Conservation (phyloP, 192 early-diverging fungal genomes). For the Diversispora epigaea region DNA sequence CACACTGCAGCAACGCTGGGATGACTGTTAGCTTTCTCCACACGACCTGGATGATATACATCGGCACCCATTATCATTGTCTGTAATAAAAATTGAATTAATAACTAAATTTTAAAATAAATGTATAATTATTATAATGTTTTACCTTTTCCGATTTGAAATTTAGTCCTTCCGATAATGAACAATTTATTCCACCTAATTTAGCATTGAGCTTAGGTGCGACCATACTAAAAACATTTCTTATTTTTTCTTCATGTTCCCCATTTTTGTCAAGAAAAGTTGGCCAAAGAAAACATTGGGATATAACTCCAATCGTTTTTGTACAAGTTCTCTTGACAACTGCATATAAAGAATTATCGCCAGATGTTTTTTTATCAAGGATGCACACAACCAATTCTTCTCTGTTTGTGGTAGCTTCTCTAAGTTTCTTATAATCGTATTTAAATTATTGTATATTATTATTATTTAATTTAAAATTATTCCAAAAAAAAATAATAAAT, state of each 20-base stretch:
- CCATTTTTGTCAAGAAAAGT: slow-evolving; percentile 41
- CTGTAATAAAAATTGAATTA: not conserved
- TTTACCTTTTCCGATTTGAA: too few relatives aligned
- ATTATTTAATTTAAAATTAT: too few relatives aligned
- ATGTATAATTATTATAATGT: too few relatives aligned
- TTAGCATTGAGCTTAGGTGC: slow-evolving; percentile 35
- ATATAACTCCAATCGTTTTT: not conserved
- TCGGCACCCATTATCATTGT: not conserved
- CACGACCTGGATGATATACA: not conserved
- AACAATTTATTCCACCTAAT: too few relatives aligned
- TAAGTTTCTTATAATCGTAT: not conserved
- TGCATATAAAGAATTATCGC: not conserved
- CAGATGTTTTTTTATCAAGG: slow-evolving; percentile 55
- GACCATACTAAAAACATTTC: slow-evolving; percentile 57
- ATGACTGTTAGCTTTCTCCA: not conserved
- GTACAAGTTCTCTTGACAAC: not conserved
- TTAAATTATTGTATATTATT: too few relatives aligned
- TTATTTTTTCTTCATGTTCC: too few relatives aligned
- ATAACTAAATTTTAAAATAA: not conserved
- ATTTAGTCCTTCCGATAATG: too few relatives aligned
- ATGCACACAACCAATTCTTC: not conserved
- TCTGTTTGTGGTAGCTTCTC: not conserved
- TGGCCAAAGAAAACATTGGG: slow-evolving; percentile 39
- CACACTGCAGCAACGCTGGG: not conserved
- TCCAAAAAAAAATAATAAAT: too few relatives aligned